These are phyloP conservation scores for Colletotrichum neosansevieriae DNA, from an alignment of 2,329 filamentous ascomycete species.

Conservation along the genomic window DNA sequence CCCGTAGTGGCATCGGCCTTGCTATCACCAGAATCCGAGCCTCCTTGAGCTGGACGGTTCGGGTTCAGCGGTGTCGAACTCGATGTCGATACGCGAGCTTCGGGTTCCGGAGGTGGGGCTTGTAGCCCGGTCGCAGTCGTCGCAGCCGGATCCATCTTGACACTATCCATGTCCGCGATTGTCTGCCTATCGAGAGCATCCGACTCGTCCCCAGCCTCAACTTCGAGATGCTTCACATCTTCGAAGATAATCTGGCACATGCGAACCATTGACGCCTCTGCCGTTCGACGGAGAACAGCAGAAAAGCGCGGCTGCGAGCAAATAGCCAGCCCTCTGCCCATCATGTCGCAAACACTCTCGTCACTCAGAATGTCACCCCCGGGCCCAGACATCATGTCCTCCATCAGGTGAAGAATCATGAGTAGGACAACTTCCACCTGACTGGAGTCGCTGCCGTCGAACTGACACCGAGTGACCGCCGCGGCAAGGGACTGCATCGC, in stretches of 20 bases:
- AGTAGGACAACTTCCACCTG: slow-evolving; percentile 96
- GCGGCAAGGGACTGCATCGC: slow-evolving; percentile 96
- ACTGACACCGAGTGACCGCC: slow-evolving; percentile 96
- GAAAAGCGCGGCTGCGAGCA: slow-evolving; percentile 95
- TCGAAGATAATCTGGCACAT: slow-evolving; percentile 99
- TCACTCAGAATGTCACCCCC: slow-evolving; percentile 95
- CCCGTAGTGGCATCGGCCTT: slow-evolving; percentile 11
- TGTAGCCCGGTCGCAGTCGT: slow-evolving; percentile 25
- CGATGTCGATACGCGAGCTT: slow-evolving; percentile 29
- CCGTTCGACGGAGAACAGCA: slow-evolving; percentile 88
- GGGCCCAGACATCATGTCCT: slow-evolving; percentile 95
- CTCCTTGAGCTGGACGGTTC: slow-evolving; percentile 12
- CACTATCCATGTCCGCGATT: slow-evolving; percentile 76
- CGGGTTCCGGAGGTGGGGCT: slow-evolving; percentile 8
- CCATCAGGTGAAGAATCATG: slow-evolving; percentile 96
- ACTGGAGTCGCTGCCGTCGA: slow-evolving; percentile 94
- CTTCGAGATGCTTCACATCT: slow-evolving; percentile 87
- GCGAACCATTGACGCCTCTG: slow-evolving; percentile 96
- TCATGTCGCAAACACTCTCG: slow-evolving; percentile 99
- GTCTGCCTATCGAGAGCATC: slow-evolving; percentile 75
- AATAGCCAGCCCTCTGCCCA: slow-evolving; percentile 97
- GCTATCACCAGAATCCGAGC: slow-evolving; percentile 26
- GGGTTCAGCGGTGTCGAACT: slow-evolving; percentile 25
- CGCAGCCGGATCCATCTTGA: slow-evolving; percentile 77
- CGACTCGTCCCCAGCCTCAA: slow-evolving; percentile 76